Base-by-base conservation (phyloP, 2,329 filamentous ascomycete genomes). In the Penicillium sp. region DNA sequence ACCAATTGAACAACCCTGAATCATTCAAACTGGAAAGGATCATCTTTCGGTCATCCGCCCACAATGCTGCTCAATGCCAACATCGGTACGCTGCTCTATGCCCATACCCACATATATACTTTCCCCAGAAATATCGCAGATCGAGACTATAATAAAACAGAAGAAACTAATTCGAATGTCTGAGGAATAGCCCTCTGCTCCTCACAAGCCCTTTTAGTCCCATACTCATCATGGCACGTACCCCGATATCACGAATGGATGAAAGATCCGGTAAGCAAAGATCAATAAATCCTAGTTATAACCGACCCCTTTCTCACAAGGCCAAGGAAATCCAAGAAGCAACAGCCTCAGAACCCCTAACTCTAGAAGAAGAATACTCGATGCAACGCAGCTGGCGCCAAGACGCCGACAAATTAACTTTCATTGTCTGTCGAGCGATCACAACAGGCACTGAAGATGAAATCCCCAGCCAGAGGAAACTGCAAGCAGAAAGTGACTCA, bases 321-420 rank as follows among this genome's bases (percentile, higher is more conserved):
- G 1, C 13, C 6, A 29, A 58, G 82, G 78, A 82, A 41, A 86
- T 96, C 34, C 90, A 85, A 72, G 76, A 82, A 69, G 84, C 86
- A 47, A 97, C 91, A 0, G 89, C 91, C 1, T 96, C 90, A 0
- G 89, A 96, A 55, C 87, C 84, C 0, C 77, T 97, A 44, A 83
- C 79, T 0, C 74, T 96, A 0, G 75, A 81, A 1, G 85, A 95
- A 64, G 91, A 97, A 74, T 88, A 93, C 68, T 79, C 81, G 43
- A 97, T 96, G 83, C 91, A 96, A 68, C 72, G 73, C n/a, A 88
- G 83, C 56, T 97, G 91, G 91, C 83, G 89, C 33, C 73, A 72
- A 19, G 87, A 93, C 37, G 69, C 73, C 24, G 90, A 97, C 70
- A 97, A 97, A 71, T 69, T 97, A 53, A 97, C 91, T 0, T 97